Percentiles rank a stretch among this genome's conserved stretches.
Evolutionary conservation across 192 early-diverging fungal species (phyloP).

Genomic region (Gamsiella multidivaricata): DNA sequence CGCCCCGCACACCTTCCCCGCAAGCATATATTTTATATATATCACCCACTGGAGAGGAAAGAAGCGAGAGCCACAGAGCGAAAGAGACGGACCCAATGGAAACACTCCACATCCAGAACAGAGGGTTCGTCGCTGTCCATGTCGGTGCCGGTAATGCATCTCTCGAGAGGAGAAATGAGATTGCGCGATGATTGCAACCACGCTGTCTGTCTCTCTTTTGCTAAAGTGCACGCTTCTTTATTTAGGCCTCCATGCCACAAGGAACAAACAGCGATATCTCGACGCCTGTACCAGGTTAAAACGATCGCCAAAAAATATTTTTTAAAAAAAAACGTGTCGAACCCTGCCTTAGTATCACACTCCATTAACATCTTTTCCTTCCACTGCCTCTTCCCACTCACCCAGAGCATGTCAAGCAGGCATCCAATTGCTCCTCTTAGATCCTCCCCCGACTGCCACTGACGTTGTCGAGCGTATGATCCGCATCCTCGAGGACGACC

Average conservation of each 20-base stretch:
- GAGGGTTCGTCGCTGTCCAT: constrained; percentile 65
- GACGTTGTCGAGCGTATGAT: constrained; percentile 55
- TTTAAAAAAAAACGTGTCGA: too few species aligned
- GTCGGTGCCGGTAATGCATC: constrained; percentile 58
- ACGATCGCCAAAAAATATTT: too few species aligned
- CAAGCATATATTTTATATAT: too few species aligned
- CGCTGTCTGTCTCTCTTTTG: not conserved
- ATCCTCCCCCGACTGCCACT: constrained; percentile 2
- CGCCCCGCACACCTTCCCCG: not conserved
- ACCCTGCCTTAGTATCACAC: too few species aligned
- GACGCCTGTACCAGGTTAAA: constrained; percentile 47
- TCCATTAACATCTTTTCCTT: not conserved
- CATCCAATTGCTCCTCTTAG: constrained; percentile 22
- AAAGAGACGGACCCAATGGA: too few species aligned
- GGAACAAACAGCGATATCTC: constrained; percentile 43
- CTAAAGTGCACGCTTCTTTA: not conserved
- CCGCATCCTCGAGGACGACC: constrained; percentile 54
- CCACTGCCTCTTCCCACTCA: not conserved
- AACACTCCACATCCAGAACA: not conserved
- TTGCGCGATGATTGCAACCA: too few species aligned
- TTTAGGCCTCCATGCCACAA: constrained; percentile 41
- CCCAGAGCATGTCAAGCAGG: constrained; percentile 55
- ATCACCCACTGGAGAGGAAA: too few species aligned
- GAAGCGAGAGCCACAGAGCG: not conserved
- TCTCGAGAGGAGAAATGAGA: too few species aligned